Evolutionary conservation across 2,329 filamentous ascomycete genomes (phyloP).

Genomic region (Chaetomium olivaceum): DNA sequence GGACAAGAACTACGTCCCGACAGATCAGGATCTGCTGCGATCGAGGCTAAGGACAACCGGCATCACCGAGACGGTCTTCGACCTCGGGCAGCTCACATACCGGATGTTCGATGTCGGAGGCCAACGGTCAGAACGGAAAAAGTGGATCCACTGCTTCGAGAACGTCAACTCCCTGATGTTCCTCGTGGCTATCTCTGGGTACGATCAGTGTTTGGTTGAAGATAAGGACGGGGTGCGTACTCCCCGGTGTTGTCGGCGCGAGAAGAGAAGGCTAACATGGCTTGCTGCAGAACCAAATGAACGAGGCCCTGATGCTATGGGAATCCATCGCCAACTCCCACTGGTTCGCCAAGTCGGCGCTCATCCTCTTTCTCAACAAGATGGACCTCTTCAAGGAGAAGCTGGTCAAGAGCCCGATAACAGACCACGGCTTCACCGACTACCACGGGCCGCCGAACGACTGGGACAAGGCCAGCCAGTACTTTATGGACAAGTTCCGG

Average conservation of each 20-base stretch:
- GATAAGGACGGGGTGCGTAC: constrained; percentile 86
- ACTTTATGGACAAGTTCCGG: constrained; percentile 79
- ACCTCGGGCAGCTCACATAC: constrained; percentile 87
- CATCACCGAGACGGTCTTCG: constrained; percentile 93
- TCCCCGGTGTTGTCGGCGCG: background rate
- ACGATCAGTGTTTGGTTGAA: constrained; percentile 94
- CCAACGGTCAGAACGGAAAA: constrained; percentile 90
- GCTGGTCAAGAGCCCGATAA: constrained; percentile 68
- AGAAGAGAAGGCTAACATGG: constrained; percentile 29
- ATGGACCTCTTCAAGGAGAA: constrained; percentile 84
- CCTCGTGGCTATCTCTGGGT: constrained; percentile 91
- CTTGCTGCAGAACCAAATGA: constrained; percentile 77
- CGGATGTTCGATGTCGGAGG: constrained; percentile 96
- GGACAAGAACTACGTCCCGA: constrained; percentile 76
- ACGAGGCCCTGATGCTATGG: constrained; percentile 83
- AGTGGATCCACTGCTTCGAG: constrained; percentile 97
- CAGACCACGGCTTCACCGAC: constrained; percentile 73
- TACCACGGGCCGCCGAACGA: constrained; percentile 72
- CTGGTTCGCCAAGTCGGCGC: constrained; percentile 79
- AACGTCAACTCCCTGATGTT: constrained; percentile 91
- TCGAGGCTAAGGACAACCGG: constrained; percentile 89
- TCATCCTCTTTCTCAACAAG: constrained; percentile 86
- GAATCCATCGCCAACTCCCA: constrained; percentile 83
- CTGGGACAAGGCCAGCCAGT: constrained; percentile 73
- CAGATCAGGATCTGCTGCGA: constrained; percentile 91